These are phyloP conservation scores for Monotropa hypopitys DNA, from an alignment of 179 eudicot species.

Conservation along the genomic window DNA sequence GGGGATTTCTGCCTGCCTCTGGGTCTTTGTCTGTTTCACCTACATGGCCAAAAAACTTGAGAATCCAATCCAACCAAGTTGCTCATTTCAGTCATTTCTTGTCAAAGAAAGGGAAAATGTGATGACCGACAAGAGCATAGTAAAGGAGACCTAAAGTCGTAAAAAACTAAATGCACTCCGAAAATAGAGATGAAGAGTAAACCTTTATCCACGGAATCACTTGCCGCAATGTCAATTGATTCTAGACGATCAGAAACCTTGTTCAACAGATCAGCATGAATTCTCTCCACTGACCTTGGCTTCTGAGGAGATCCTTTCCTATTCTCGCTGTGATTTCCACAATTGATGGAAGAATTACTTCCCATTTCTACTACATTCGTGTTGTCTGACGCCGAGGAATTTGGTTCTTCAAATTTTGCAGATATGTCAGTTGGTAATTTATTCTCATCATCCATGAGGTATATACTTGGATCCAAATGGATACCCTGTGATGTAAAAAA, in stretches of 20 bases:
- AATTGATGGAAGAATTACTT: constrained; percentile 16
- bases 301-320: constrained; percentile 12
- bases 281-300: constrained; percentile 18
- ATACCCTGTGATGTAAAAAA: constrained; percentile 51
- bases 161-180: neutral
- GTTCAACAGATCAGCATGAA: constrained; percentile 24
- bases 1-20: constrained; percentile 26
- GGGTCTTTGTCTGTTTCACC: constrained; percentile 38
- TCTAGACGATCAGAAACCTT: constrained; percentile 29
- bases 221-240: constrained; percentile 28
- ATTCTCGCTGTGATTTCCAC: constrained; percentile 18
- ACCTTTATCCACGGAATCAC: constrained; percentile 33
- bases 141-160: neutral
- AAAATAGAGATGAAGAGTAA: constrained; percentile 1
- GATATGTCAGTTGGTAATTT: constrained; percentile 33
- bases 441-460: constrained; percentile 88
- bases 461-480: constrained; percentile 96
- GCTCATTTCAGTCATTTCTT: neutral
- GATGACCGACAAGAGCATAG: neutral
- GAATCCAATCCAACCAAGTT: neutral
- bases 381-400: constrained; percentile 19
- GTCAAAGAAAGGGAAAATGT: neutral
- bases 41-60: constrained; percentile 25
- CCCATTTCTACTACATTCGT: constrained; percentile 22
- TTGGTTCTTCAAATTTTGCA: constrained; percentile 35